Base-by-base conservation (phyloP, 257 asterid genomes). In the Nicotiana noctiflora region DNA sequence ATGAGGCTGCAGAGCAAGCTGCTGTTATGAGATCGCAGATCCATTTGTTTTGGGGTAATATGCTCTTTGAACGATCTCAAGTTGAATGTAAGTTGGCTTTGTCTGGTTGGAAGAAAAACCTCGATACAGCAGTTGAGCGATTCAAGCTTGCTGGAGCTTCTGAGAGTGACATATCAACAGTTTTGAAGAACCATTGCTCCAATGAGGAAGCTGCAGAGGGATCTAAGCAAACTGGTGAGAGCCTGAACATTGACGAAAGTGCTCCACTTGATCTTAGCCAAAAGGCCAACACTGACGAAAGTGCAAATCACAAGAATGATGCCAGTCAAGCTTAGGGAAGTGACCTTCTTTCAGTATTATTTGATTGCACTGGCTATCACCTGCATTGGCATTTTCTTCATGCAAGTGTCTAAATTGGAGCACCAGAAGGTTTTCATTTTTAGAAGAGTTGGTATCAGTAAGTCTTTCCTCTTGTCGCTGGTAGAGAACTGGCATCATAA, bases 141-240 rank as follows among this genome's bases (percentile, higher is more conserved):
- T 93, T 96, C 82, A 93, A 90, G 85, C 98, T 90, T 59, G 98
- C 99, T 17, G 98, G 99, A 61, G 98, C 98, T 83, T 96, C 98
- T 51, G 99, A 96, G 79, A 82, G 93, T 4, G 98, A 96, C 75
- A 94, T 96, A 56, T 87, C 90, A 4, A 88, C 97, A 0, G 97
- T 93, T 77, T 80, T 91, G 57, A 95, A 91, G 68, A 95, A 93
- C 82, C 99, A 93, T 82, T 88, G 90, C 80, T 96, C 97, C 65
- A 94, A 92, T 62, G 95, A 90, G 85, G 91, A 81, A 61, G 88
- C 84, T 59, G 80, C 82, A 0, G 85, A 75, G 57, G 93, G 82
- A 62, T 80, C 68, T 3, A 86, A 82, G 86, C 84, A 86, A 74
- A 81, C 82, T 64, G 83, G 65, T n/a, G 89, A 89, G 84, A 86